phyloP scores from a whole-genome alignment of 805 yeast genomes.

The Candida ulmi region DNA sequence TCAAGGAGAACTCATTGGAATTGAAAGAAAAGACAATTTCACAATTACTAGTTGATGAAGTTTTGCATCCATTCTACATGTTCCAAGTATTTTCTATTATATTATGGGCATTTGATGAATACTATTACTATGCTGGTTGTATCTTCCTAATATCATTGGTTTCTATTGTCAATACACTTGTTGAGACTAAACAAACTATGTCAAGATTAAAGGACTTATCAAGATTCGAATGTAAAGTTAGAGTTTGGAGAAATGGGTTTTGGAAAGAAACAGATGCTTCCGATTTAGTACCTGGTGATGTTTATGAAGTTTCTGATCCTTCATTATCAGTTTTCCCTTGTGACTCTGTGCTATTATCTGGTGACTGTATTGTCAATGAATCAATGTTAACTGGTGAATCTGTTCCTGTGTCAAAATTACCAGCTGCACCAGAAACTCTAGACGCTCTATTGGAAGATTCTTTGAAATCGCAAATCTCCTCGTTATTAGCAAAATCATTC shows the following conservation, averaged over 20 bases:
- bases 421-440: conserved; percentile 60
- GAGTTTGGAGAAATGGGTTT: conserved; percentile 89
- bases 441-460: conserved; percentile 52
- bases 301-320: conserved; percentile 88
- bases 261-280: conserved; percentile 78
- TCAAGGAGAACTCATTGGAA: conserved; percentile 72
- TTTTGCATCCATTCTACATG: conserved; percentile 90
- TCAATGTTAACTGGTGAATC: conserved; percentile 98
- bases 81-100: conserved; percentile 91
- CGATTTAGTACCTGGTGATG: conserved; percentile 93
- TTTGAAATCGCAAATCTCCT: conserved; percentile 48
- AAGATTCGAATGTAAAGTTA: conserved; percentile 66
- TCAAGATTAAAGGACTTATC: conserved; percentile 70
- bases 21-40: conserved; percentile 65
- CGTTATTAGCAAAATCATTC: conserved; percentile 66
- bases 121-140: conserved; percentile 90
- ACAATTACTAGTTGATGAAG: conserved; percentile 75
- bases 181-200: conserved; percentile 81
- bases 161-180: conserved; percentile 71
- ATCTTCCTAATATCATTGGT: conserved; percentile 80
- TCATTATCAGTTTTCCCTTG: conserved; percentile 72
- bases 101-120: conserved; percentile 88
- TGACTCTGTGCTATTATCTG: conserved; percentile 80
- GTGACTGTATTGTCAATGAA: conserved; percentile 96
- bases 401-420: conserved; percentile 84